phyloP scores from a whole-genome alignment of 148 eudicot species.

The Mesembryanthemum crystallinum region DNA sequence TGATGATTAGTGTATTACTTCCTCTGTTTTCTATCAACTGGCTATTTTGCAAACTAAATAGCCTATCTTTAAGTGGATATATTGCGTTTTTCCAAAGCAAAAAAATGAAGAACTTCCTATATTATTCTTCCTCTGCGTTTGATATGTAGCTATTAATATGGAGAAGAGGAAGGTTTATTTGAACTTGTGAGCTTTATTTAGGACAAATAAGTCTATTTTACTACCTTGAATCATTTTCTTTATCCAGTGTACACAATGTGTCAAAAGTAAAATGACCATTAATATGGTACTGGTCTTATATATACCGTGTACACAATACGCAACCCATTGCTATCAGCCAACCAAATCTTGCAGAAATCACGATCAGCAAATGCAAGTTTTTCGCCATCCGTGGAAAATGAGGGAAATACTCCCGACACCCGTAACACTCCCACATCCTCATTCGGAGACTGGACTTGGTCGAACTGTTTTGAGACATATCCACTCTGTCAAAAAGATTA shows the following conservation, averaged over 20 bases:
- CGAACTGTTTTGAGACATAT: neutral
- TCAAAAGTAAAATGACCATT: too few relatives aligned
- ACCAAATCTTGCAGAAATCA: conserved; percentile 3
- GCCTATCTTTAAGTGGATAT: too few relatives aligned
- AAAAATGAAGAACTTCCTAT: too few relatives aligned
- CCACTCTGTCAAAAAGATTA: neutral
- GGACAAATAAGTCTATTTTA: too few relatives aligned
- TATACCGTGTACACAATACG: neutral
- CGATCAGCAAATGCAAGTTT: conserved; percentile 12
- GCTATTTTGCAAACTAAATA: too few relatives aligned
- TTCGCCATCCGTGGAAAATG: conserved; percentile 7
- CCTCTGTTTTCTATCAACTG: too few relatives aligned
- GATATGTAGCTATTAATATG: too few relatives aligned
- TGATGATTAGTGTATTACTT: too few relatives aligned
- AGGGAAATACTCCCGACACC: conserved; percentile 11
- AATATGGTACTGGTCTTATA: neutral
- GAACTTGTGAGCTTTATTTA: too few relatives aligned
- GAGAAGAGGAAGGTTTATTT: too few relatives aligned
- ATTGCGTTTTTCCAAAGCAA: neutral
- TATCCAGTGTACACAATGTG: neutral
- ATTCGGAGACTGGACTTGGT: neutral
- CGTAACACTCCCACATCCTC: neutral
- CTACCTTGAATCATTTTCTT: too few relatives aligned
- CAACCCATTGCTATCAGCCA: conserved; percentile 9
- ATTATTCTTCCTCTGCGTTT: neutral